phyloP scores from a whole-genome alignment of 345 rosid genomes.

The Stellera chamaejasme region DNA sequence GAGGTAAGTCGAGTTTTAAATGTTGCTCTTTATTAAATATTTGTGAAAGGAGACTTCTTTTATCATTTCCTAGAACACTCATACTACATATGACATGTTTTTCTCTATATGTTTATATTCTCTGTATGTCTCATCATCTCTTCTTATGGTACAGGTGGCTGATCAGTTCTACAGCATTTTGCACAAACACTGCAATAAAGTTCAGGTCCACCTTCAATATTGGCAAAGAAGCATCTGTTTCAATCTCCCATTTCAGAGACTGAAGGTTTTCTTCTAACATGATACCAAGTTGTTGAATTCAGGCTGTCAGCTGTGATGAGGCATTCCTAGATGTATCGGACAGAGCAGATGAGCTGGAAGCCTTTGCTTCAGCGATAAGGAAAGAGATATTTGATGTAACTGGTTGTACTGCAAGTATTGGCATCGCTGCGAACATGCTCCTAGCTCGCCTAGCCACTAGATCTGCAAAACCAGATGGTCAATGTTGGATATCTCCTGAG shows the following conservation, averaged over 20 bases:
- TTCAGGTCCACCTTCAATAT: conserved; percentile 43
- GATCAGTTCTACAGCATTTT: conserved; percentile 80
- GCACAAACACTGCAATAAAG: conserved; percentile 77
- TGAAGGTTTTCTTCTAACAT: conserved; percentile 8
- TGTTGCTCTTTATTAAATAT: conserved; percentile 5
- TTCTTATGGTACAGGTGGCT: conserved; percentile 60
- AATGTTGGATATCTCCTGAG: conserved; percentile 55
- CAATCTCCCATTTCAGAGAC: neutral
- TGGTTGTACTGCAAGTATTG: conserved; percentile 87
- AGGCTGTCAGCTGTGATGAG: conserved; percentile 99
- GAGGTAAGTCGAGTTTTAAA: conserved; percentile 37
- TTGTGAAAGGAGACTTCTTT: neutral
- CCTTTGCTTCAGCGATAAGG: conserved; percentile 60
- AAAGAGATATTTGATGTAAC: conserved; percentile 70
- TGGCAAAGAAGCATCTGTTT: neutral
- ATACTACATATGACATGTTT: neutral
- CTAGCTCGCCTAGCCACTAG: conserved; percentile 96
- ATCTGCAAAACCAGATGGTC: conserved; percentile 91
- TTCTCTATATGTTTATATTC: conserved; percentile 4
- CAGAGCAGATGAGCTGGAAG: conserved; percentile 44
- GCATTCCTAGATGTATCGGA: conserved; percentile 77
- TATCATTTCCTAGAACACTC: neutral
- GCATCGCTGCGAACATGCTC: conserved; percentile 84
- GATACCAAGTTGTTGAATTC: conserved; percentile 15
- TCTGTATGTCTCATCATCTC: conserved; percentile 5